Base-by-base conservation (phyloP, 2,329 filamentous ascomycete genomes). In the Rutstroemia sp. region DNA sequence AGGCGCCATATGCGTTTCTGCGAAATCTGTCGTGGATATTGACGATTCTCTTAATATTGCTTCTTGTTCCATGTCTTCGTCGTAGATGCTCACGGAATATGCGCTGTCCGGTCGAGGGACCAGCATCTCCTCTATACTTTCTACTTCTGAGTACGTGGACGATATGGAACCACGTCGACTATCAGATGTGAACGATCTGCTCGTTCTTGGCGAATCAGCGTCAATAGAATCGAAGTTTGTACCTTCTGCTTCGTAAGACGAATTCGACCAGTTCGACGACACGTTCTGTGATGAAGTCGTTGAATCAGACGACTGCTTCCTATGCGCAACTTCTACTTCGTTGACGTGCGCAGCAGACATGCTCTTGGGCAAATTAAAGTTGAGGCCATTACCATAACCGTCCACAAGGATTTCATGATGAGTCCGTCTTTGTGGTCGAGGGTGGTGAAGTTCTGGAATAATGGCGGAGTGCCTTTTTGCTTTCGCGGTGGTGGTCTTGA, bases 321-420 rank as follows among this genome's bases (percentile, higher is more conserved):
- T 45, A n/a, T 25, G 19, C 6, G 4, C 6, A 14, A 12, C 30
- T 21, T 34, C 27, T 42, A 39, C 25, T 17, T 57, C 44, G 14
- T 48, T 17, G 14, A 14, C 44, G 7, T 2, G 14, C 16, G 9
- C 14, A 7, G 6, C 37, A 16, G 19, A 39, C 19, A 14, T 10
- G 25, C 4, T n/a, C 17, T 42, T 12, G 5, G n/a, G 2, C 10
- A 10, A 5, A n/a, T 16, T 10, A 12, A 39, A 14, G 10, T 57
- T 27, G 16, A 47, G 14, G 1, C 77, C 78, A 49, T 81, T 81
- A 9, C 78, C 79, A 57, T 82, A 81, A 0, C 78, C 77, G 4
- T 75, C 72, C 6, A 81, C 72, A 0, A 80, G 69, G 27, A 81
- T 80, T 62, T 82, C 79, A 53, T 77, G 75, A 57, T 76, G 75